Conservation (phyloP, 148 eudicot genomes). For the Chenopodium album region DNA sequence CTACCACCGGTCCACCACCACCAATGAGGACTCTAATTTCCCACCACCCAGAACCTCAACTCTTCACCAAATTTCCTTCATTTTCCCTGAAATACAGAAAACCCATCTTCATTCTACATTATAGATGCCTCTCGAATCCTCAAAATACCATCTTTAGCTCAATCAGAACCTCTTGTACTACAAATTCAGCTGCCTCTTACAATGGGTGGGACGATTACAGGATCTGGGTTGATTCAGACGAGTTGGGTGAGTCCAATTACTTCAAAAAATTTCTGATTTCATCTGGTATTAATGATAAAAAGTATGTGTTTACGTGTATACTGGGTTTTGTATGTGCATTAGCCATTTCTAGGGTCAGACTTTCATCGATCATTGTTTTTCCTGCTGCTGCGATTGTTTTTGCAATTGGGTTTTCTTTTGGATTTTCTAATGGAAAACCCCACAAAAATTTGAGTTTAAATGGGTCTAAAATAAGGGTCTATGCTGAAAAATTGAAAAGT, state of each 20-base stretch:
- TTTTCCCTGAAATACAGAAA: constrained; percentile 13
- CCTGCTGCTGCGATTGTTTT: constrained; percentile 82
- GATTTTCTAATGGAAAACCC: constrained; percentile 56
- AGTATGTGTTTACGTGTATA: constrained; percentile 62
- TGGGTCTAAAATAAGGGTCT: constrained; percentile 41
- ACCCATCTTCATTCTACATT: constrained; percentile 21
- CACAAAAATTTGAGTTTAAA: constrained; percentile 34
- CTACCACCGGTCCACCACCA: background rate
- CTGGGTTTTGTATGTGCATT: constrained; percentile 89
- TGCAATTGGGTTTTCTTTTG: constrained; percentile 78
- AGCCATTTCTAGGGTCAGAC: constrained; percentile 80
- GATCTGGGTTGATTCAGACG: constrained; percentile 33
- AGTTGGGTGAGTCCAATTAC: constrained; percentile 60
- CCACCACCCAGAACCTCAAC: constrained; percentile 23
- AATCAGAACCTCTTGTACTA: constrained; percentile 34
- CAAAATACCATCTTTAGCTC: constrained; percentile 27
- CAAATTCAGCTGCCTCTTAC: constrained; percentile 29
- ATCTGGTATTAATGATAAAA: constrained; percentile 66
- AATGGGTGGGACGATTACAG: constrained; percentile 78
- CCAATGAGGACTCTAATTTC: constrained; percentile 50
- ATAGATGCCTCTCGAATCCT: constrained; percentile 22
- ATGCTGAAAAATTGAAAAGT: constrained; percentile 48
- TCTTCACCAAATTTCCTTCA: constrained; percentile 26
- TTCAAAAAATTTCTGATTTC: constrained; percentile 44
- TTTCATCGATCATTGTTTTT: constrained; percentile 71